Conservation (phyloP, 148 eudicot species). For the Camellia lanceoleosa region DNA sequence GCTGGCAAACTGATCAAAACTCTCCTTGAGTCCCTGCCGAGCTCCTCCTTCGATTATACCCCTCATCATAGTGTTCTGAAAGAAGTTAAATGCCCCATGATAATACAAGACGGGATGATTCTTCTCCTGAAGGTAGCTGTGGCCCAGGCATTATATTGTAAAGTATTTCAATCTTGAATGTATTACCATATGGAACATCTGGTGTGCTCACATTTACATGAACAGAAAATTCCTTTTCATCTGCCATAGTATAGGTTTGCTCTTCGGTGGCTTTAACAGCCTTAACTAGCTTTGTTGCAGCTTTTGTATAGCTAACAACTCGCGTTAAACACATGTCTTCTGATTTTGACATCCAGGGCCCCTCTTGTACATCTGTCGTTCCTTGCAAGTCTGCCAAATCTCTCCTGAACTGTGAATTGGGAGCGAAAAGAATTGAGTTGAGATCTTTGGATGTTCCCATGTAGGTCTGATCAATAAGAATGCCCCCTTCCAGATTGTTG, state of each 20-base stretch:
- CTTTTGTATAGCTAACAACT: slow-evolving; percentile 61
- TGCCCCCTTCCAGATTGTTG: slow-evolving; percentile 60
- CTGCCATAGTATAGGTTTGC: slow-evolving; percentile 70
- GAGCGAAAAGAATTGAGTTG: slow-evolving; percentile 60
- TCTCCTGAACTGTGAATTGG: slow-evolving; percentile 56
- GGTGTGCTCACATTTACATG: slow-evolving; percentile 64
- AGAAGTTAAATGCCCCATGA: slow-evolving; percentile 75
- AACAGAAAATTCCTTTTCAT: slow-evolving; percentile 56
- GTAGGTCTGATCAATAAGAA: slow-evolving; percentile 70
- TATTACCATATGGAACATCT: slow-evolving; percentile 79
- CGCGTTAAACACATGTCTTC: slow-evolving; percentile 53
- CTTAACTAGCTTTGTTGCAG: slow-evolving; percentile 66
- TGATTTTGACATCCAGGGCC: slow-evolving; percentile 64
- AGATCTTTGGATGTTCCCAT: slow-evolving; percentile 54
- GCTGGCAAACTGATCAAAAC: slow-evolving; percentile 56
- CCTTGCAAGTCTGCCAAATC: slow-evolving; percentile 63
- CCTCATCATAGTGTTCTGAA: slow-evolving; percentile 74
- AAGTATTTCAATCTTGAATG: slow-evolving; percentile 62
- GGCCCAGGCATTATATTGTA: slow-evolving; percentile 67
- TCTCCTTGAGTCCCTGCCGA: slow-evolving; percentile 84
- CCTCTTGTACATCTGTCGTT: slow-evolving; percentile 59
- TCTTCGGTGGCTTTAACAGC: slow-evolving; percentile 80
- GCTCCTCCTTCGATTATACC: slow-evolving; percentile 90
- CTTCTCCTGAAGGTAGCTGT: slow-evolving; percentile 57
- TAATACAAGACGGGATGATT: slow-evolving; percentile 56